Conservation (phyloP, 2,329 filamentous ascomycete genomes). For the Exophiala sp. region DNA sequence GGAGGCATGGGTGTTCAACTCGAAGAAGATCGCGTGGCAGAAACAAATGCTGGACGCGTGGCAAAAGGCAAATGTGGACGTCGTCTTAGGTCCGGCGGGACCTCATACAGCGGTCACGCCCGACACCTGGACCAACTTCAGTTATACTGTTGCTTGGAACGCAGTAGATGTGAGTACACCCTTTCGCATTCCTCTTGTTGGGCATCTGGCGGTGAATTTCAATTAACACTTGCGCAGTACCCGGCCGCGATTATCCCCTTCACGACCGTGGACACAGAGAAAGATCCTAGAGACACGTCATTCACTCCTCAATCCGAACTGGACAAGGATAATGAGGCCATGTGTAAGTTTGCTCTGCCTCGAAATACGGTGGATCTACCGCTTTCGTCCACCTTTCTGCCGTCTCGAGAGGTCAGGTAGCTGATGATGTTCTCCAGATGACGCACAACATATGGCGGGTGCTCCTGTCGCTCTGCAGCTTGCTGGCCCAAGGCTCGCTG, state of each 20-base stretch:
- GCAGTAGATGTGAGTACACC: constrained; percentile 29
- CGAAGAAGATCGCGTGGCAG: constrained; percentile 33
- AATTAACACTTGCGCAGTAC: constrained; percentile 19
- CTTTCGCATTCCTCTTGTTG: not conserved
- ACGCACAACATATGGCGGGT: constrained; percentile 35
- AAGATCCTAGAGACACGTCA: constrained; percentile 29
- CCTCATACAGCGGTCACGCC: constrained; percentile 34
- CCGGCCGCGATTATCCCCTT: constrained; percentile 35
- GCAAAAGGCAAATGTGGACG: constrained; percentile 30
- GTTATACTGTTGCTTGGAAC: constrained; percentile 38
- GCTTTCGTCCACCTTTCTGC: not conserved
- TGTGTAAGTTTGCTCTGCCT: constrained; percentile 20
- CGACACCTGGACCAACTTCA: constrained; percentile 35
- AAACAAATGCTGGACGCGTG: constrained; percentile 38
- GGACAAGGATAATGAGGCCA: constrained; percentile 31
- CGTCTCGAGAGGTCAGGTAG: not conserved
- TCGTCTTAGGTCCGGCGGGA: constrained; percentile 29
- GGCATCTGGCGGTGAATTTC: too few species aligned
- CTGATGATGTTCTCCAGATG: constrained; percentile 22
- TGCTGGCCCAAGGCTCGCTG: constrained; percentile 33
- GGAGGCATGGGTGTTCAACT: constrained; percentile 35
- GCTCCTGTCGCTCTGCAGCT: constrained; percentile 36
- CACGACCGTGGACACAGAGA: constrained; percentile 30
- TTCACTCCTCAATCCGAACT: constrained; percentile 30
- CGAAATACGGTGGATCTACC: not conserved